These are phyloP conservation scores for Pythium dissimile DNA, from an alignment of 352 stramenopile species.

Conservation along the genomic window DNA sequence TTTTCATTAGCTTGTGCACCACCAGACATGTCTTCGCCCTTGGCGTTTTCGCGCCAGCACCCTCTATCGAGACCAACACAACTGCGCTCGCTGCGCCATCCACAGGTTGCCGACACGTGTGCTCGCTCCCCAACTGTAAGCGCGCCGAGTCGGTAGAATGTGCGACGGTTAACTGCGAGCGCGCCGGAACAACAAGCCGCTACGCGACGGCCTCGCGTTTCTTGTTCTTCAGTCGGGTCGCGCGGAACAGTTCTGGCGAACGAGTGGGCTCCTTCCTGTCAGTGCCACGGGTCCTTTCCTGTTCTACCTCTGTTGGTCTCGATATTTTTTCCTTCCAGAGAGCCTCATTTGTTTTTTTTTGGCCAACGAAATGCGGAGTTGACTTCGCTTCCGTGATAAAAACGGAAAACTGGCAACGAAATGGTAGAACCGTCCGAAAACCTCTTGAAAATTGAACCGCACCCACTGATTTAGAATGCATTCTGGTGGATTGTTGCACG, in stretches of 20 bases:
- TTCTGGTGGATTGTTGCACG: constrained; percentile 1
- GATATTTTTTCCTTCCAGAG: constrained; percentile 4
- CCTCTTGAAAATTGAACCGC: constrained; percentile 1
- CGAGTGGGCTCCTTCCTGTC: constrained; percentile 5
- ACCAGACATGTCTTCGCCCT: too few species aligned
- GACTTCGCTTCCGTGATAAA: neutral
- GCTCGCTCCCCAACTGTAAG: too few species aligned
- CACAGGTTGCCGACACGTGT: neutral
- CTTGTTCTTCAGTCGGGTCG: neutral
- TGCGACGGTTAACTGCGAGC: too few species aligned
- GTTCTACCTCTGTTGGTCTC: neutral
- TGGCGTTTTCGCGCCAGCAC: neutral
- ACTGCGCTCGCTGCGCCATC: neutral
- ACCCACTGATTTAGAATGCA: neutral
- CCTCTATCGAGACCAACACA: neutral
- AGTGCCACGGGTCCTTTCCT: neutral
- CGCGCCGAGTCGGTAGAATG: too few species aligned
- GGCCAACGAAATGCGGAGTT: constrained; percentile 8
- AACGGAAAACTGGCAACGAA: constrained; percentile 9
- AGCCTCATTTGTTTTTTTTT: constrained; percentile 13
- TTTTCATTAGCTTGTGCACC: neutral
- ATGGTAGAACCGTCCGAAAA: constrained; percentile 7
- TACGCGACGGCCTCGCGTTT: constrained; percentile 7
- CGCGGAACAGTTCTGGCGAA: constrained; percentile 1
- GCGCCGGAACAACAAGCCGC: too few species aligned